Evolutionary conservation across 148 eudicot species (phyloP), one percentile per base, ranked within the genome.

Genomic region (Tetragonia tetragonoides): DNA sequence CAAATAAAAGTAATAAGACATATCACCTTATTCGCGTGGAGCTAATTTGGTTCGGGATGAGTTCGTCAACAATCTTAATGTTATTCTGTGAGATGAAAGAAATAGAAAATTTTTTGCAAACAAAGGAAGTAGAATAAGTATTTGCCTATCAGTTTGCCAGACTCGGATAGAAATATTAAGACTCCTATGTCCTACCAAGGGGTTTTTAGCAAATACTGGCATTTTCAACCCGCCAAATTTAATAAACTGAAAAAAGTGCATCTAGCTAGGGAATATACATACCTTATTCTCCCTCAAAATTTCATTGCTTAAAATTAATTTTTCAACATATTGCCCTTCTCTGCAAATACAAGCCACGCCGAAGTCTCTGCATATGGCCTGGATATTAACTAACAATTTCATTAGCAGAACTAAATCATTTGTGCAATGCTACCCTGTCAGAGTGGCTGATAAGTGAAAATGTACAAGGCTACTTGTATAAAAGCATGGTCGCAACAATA

Each of bases 271-370:
- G 66, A 38, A 21, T 60, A 4, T 59, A 39, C 59, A 23, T 86
- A 91, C 99, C 97, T 89, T 90, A 87, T 77, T 85, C 51, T 89
- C 83, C 38, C 65, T 89, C 78, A 95, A 66, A 78, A 95, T 91
- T 8, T 80, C 87, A 84, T 89, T 83, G 63, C 78, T 74, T 3
- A 79, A 77, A 47, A 93, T 83, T 14, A 91, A 71, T 77, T 86
- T 88, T 71, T 89, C 90, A 79, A 91, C 83, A 78, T 95, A 93
- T 74, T 88, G 97, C 59, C 94, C 93, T 78, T 87, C 96, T 78
- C 99, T 87, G 42, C 99, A 85, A 49, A 95, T 89, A 79, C 99
- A 95, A 82, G 89, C 93, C 77, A 95, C 87, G 14, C 99, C 97
- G 83, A 87, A 95, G 87, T 95, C 99, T 84, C 89, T 87, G 74